These are phyloP conservation scores for Zoysia japonica DNA, from an alignment of 176 grass and related monocot species.

Conservation along the genomic window DNA sequence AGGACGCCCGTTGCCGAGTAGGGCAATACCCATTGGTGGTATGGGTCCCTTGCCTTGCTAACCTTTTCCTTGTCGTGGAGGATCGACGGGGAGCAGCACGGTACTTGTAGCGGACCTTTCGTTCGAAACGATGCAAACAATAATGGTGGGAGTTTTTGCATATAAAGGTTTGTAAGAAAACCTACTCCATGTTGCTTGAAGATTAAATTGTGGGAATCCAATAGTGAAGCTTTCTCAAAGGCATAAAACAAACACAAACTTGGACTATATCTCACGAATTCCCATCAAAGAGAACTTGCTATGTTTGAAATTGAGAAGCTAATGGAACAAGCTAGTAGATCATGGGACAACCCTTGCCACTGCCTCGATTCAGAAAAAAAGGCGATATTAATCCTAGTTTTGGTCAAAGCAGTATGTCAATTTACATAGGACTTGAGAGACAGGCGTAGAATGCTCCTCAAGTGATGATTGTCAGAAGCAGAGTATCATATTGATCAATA, in stretches of 20 bases:
- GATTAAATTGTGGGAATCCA: not conserved
- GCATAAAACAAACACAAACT: not conserved
- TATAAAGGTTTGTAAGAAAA: too few species aligned
- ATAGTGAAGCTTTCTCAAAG: not conserved
- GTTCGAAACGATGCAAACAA: not conserved
- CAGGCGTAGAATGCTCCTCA: not conserved
- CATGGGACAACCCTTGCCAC: not conserved
- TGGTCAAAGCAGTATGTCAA: not conserved
- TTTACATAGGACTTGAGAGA: not conserved
- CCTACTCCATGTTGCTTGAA: too few species aligned
- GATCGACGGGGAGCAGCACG: not conserved
- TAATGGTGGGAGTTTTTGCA: not conserved
- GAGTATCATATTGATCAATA: not conserved
- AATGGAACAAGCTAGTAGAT: slow-evolving; percentile 20
- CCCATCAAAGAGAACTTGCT: not conserved
- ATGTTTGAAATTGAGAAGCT: slow-evolving; percentile 27
- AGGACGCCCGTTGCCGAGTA: too few species aligned
- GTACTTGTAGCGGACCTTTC: not conserved
- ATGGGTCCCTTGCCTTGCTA: not conserved
- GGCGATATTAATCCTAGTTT: not conserved
- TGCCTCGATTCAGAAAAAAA: not conserved
- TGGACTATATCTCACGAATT: not conserved
- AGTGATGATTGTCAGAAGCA: not conserved
- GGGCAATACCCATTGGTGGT: too few species aligned
- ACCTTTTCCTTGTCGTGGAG: not conserved